Evolutionary conservation across 2,329 filamentous ascomycete species (phyloP).

Genomic region (Claviceps fusiformis): DNA sequence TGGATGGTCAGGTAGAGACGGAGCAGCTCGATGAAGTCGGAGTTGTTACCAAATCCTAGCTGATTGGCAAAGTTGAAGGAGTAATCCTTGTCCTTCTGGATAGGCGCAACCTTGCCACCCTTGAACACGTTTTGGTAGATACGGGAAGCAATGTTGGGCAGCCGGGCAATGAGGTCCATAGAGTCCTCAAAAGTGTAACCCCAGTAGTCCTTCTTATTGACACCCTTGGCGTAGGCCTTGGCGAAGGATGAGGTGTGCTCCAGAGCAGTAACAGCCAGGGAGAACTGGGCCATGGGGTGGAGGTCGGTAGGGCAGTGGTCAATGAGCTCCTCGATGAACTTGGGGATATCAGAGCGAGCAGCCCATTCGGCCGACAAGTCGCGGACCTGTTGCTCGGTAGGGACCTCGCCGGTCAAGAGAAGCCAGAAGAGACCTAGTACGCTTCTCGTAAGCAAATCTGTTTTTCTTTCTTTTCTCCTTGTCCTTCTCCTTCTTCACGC

Average conservation of each 20-base stretch:
- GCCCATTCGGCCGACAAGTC: constrained; percentile 98
- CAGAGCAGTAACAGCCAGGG: constrained; percentile 89
- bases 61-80: constrained; percentile 99
- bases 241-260: constrained; percentile 97
- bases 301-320: constrained; percentile 98
- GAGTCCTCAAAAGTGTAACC: constrained; percentile 98
- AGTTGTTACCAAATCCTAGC: constrained; percentile 90
- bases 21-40: constrained; percentile 96
- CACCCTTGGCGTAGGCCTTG: constrained; percentile 97
- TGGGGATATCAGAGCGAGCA: constrained; percentile 89
- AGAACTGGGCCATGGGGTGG: constrained; percentile 99
- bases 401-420: constrained; percentile 93
- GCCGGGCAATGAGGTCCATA: constrained; percentile 99
- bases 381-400: constrained; percentile 94
- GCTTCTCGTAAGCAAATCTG: not conserved
- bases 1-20: constrained; percentile 99
- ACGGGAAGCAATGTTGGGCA: constrained; percentile 91
- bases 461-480: no score
- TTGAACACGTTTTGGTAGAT: constrained; percentile 99
- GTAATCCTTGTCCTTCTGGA: constrained; percentile 99
- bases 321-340: constrained; percentile 98
- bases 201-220: constrained; percentile 99
- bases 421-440: constrained; percentile 90
- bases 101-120: constrained; percentile 90
- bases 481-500: no score